Evolutionary conservation across 805 yeast species (phyloP).

Genomic region (Starmerella geochares): DNA sequence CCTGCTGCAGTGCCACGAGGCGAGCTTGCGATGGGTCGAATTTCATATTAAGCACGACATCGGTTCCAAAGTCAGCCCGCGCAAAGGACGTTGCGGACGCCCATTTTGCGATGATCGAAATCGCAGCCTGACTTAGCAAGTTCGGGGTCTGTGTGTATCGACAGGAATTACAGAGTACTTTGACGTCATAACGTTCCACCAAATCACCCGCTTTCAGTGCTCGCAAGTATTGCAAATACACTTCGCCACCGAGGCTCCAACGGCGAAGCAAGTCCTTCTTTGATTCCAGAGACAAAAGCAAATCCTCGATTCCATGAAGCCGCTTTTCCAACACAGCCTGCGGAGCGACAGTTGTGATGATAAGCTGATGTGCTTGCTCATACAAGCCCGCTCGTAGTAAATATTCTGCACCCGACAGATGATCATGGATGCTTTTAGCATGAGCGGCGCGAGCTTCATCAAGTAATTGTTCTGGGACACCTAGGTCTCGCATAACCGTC

Average conservation of each 20-base stretch:
- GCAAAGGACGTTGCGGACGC: slow-evolving; percentile 23
- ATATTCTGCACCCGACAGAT: slow-evolving; percentile 50
- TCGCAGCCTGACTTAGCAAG: slow-evolving; percentile 24
- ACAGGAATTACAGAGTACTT: slow-evolving; percentile 9
- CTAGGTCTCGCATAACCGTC: slow-evolving; percentile 21
- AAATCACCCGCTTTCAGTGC: background rate
- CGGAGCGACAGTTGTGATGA: slow-evolving; percentile 62
- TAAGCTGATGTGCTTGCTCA: slow-evolving; percentile 52
- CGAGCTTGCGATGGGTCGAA: slow-evolving; percentile 19
- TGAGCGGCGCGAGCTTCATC: slow-evolving; percentile 52
- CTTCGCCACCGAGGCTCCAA: slow-evolving; percentile 33
- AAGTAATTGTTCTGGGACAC: slow-evolving; percentile 35
- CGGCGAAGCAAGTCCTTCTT: slow-evolving; percentile 12
- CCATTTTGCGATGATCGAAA: slow-evolving; percentile 26
- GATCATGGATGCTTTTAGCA: slow-evolving; percentile 42
- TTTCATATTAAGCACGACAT: slow-evolving; percentile 18
- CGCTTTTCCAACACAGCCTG: slow-evolving; percentile 46
- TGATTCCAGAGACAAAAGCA: slow-evolving; percentile 26
- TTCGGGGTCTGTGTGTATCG: slow-evolving; percentile 13
- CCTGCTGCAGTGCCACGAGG: slow-evolving; percentile 17
- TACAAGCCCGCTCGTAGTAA: slow-evolving; percentile 51
- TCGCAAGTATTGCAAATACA: slow-evolving; percentile 31
- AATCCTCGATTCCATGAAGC: slow-evolving; percentile 19
- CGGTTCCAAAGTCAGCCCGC: background rate
- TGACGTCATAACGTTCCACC: background rate